Evolutionary conservation across 192 early-diverging fungal genomes (phyloP).

Genomic region (Gryganskiella cystojenkinii): DNA sequence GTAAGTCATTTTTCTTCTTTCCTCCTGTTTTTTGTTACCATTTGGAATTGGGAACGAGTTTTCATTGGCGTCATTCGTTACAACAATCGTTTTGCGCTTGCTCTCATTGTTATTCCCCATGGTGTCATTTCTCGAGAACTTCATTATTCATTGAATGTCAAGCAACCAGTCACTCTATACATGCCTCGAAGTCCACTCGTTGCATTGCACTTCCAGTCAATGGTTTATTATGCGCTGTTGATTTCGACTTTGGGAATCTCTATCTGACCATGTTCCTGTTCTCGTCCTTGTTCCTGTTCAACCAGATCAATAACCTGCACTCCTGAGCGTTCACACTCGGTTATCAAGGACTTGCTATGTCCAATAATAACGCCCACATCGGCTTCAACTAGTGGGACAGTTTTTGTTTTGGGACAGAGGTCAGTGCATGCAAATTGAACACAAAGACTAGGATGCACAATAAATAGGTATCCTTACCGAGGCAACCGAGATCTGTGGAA

Average conservation of each 20-base stretch:
- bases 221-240: too few relatives aligned
- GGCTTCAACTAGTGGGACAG: conserved; percentile 26
- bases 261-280: not conserved
- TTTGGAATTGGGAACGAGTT: too few relatives aligned
- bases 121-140: too few relatives aligned
- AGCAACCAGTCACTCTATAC: too few relatives aligned
- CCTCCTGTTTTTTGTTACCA: not conserved
- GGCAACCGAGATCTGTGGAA: conserved; percentile 40
- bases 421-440: not conserved
- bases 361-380: conserved; percentile 49
- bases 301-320: conserved; percentile 35
- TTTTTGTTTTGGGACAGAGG: not conserved
- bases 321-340: conserved; percentile 37
- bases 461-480: too few relatives aligned
- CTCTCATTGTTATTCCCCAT: too few relatives aligned
- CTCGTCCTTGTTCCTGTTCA: not conserved
- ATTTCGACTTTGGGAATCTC: too few relatives aligned
- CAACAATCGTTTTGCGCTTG: too few relatives aligned
- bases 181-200: too few relatives aligned
- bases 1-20: not conserved
- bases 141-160: too few relatives aligned
- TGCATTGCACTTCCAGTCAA: too few relatives aligned
- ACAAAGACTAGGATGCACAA: not conserved
- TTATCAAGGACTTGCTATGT: conserved; percentile 32
- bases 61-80: too few relatives aligned